phyloP scores from a whole-genome alignment of 2,329 filamentous ascomycete genomes.

The Domatiomyces catenatus region DNA sequence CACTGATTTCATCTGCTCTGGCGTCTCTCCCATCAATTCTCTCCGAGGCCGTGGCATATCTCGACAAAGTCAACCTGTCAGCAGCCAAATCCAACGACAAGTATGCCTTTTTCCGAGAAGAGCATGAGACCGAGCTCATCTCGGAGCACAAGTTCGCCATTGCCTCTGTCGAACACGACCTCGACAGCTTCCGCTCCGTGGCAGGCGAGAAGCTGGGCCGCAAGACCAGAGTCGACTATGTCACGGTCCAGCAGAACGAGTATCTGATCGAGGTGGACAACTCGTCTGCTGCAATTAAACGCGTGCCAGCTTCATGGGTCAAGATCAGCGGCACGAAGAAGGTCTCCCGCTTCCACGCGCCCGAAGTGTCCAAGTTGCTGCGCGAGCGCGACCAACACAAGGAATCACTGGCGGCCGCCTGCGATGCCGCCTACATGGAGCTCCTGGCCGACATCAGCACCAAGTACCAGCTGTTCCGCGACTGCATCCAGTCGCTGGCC shows the following conservation, averaged over 20 bases:
- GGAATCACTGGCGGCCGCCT: constrained; percentile 80
- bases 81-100: constrained; percentile 82
- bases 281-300: constrained; percentile 51
- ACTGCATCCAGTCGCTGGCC: constrained; percentile 72
- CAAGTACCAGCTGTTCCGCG: constrained; percentile 80
- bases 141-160: constrained; percentile 81
- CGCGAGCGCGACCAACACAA: constrained; percentile 87
- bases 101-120: constrained; percentile 80
- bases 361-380: constrained; percentile 68
- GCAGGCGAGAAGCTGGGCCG: constrained; percentile 60
- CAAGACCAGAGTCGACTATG: constrained; percentile 56
- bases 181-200: constrained; percentile 57
- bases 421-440: constrained; percentile 62
- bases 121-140: constrained; percentile 77
- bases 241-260: constrained; percentile 77
- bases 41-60: constrained; percentile 54
- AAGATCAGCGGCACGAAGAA: constrained; percentile 94
- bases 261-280: constrained; percentile 89
- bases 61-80: constrained; percentile 71
- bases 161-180: constrained; percentile 75
- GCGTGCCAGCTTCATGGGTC: constrained; percentile 82
- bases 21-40: constrained; percentile 61
- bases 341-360: constrained; percentile 82
- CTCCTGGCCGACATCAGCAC: constrained; percentile 59
- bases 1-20: constrained; percentile 55